Base-by-base conservation (phyloP, 2,329 filamentous ascomycete species). In the Fusarium sambucinum region DNA sequence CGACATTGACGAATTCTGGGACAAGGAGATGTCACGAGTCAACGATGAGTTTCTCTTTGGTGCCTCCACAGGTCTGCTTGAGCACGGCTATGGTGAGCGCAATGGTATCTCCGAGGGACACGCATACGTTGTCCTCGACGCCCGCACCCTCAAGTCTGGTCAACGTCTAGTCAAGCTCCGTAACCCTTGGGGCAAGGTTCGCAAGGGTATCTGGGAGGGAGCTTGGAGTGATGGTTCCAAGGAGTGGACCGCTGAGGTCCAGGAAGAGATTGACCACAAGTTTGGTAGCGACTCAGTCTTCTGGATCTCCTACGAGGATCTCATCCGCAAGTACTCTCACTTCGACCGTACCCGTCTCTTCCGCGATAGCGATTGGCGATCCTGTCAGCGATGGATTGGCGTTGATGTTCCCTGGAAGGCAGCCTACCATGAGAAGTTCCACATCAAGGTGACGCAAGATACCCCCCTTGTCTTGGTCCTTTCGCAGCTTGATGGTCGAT, bases 1-100 rank as follows among this genome's bases (percentile, higher is more conserved):
- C 5, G 90, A 96, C 74, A 90, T 91, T 60, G 90, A 97, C 51
- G 86, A 88, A 23, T 96, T 97, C 76, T 97, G 93, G 94, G 87
- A 85, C 2, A 89, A 95, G 37, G 92, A 96, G 75, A 85, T 97
- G 25, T 87, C 90, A 78, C 89, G 91, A 66, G 92, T 94, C 59
- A 96, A 96, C 75, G 81, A 93, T 55, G 90, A 93, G 51, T 96
- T 96, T 72, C 80, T 93, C 10, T 92, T 92, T 71, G 90, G 90
- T n/a, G 92, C 89, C 72, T 86, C 84, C 0, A 88, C 87, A 0
- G 90, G 90, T 12, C 80, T 90, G 27, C 84, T 90, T 55, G 88
- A 88, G 42, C 84, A 84, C 32, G 88, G 88, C 3, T 89, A 88
- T 57, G 88, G 89, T 5, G 80, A 86, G 51, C 82, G 89, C 30